A percentile compares a stretch with the other conserved stretches of the same genome.
Conservation (phyloP, 768 basidiomycete species). For the Russula brevipes region DNA sequence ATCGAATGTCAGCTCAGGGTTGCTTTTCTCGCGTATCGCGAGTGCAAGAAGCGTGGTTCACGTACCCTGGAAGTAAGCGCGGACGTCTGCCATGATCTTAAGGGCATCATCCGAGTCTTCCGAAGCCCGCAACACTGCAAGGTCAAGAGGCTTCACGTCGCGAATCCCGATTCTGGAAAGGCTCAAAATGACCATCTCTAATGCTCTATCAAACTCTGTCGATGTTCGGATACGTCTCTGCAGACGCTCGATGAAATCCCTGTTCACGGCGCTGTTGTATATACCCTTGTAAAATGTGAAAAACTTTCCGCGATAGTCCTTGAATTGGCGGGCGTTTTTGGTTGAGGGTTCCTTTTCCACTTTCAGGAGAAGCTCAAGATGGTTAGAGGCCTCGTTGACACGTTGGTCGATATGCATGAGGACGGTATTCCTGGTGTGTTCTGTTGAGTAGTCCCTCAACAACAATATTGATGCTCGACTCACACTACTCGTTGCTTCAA, state of each 20-base stretch:
- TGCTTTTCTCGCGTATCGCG: not conserved
- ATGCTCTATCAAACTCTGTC: not conserved
- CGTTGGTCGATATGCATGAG: not conserved
- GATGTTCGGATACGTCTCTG: not conserved
- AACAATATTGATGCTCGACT: conserved; percentile 22
- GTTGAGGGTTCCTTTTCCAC: not conserved
- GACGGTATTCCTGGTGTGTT: not conserved
- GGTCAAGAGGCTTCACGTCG: conserved; percentile 38
- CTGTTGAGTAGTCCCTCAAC: not conserved
- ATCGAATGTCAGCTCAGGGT: not conserved
- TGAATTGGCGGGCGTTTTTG: not conserved
- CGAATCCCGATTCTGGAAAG: conserved; percentile 38
- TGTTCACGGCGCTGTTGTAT: not conserved
- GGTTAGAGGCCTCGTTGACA: not conserved
- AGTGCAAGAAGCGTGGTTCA: conserved; percentile 9
- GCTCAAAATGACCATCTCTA: not conserved
- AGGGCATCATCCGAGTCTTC: conserved; percentile 55
- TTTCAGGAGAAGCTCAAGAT: not conserved
- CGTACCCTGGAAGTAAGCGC: conserved; percentile 71
- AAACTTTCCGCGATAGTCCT: conserved; percentile 14
- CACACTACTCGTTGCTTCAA: conserved; percentile 47
- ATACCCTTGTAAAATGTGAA: not conserved
- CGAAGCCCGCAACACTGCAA: conserved; percentile 40
- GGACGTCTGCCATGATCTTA: conserved; percentile 56
- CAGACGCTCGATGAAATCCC: not conserved